Evolutionary conservation across 768 basidiomycete genomes (phyloP), one percentile per base, ranked within the genome.

Genomic region (Strobilomyces dryophilus): DNA sequence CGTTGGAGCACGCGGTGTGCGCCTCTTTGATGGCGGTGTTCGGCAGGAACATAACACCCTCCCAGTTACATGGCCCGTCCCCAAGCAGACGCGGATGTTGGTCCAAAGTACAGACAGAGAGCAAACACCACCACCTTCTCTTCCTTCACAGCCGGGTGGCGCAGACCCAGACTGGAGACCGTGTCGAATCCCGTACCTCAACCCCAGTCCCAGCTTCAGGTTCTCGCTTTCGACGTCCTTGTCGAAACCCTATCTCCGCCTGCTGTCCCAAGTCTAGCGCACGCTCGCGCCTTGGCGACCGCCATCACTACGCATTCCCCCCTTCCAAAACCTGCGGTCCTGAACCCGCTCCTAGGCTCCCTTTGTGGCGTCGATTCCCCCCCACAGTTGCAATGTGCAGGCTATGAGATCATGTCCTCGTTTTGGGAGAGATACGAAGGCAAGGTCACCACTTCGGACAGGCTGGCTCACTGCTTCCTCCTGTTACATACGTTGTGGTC

Each of bases 351-450:
- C 49, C 72, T 89, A 3, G 74, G 75, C 8, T 74, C 79, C 1
- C 73, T 91, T 11, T 90, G 89, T 63, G 66, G 73, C 36, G 49
- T 69, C 7, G 75, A 80, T 17, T 75, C 78, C 0, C 85, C 87
- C 1, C 55, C 74, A 0, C 70, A 81, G 0, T 56, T 90, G 5
- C 87, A 88, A 61, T 79, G 79, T 8, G 78, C 82, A 0, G 89
- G 89, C 1, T 88, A 77, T 58, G 89, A 91, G 52, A 81, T 89
- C 55, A 73, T 90, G 47, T 74, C 84, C 14, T 77, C 84, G 3
- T 91, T 84, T 64, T 83, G 81, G 72, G 81, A 86, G 61, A 82
- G 83, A 62, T 72, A 68, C 20, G 81, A 83, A 48, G 61, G 73
- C 20, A 60, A 63, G 20, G 69, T 82, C 20, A 69, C 71, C 2